These are phyloP conservation scores for Linum usitatissimum DNA, from an alignment of 345 rosid genomes.

Conservation along the genomic window DNA sequence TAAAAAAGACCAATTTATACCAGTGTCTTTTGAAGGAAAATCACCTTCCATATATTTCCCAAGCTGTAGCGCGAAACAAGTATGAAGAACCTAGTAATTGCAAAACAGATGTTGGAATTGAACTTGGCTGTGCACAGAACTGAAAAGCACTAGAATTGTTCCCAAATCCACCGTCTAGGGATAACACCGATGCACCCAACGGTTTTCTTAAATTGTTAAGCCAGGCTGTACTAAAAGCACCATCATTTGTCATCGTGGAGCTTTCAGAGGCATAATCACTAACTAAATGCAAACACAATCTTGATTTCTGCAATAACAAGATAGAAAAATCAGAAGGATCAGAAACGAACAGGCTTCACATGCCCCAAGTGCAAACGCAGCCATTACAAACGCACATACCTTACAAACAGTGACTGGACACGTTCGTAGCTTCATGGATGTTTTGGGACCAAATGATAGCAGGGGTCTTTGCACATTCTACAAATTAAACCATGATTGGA, in stretches of 20 bases:
- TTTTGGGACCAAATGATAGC: slow-evolving; percentile 89
- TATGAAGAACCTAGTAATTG: slow-evolving; percentile 84
- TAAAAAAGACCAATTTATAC: neutral
- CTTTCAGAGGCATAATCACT: slow-evolving; percentile 66
- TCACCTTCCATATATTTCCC: slow-evolving; percentile 99
- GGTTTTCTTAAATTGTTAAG: slow-evolving; percentile 64
- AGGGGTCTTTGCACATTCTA: slow-evolving; percentile 96
- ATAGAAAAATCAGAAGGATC: neutral
- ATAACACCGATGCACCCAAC: slow-evolving; percentile 38
- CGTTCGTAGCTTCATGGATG: slow-evolving; percentile 65
- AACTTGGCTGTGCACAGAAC: slow-evolving; percentile 57
- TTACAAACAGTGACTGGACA: slow-evolving; percentile 85
- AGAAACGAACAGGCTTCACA: neutral
- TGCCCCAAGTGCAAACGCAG: slow-evolving; percentile 7
- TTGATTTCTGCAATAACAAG: slow-evolving; percentile 46
- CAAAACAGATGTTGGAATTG: slow-evolving; percentile 77
- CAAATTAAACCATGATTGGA: slow-evolving; percentile 17
- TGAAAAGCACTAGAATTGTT: slow-evolving; percentile 37
- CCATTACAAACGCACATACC: slow-evolving; percentile 31
- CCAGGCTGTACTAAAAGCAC: slow-evolving; percentile 71
- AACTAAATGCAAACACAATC: slow-evolving; percentile 60
- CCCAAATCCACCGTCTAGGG: slow-evolving; percentile 44
- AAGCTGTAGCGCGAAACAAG: slow-evolving; percentile 78
- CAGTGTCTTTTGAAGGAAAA: slow-evolving; percentile 3
- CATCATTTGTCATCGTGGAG: slow-evolving; percentile 53